These are phyloP conservation scores for Ceratobasidium sp. DNA, from an alignment of 1,284 basidiomycete genomes.

Conservation along the genomic window DNA sequence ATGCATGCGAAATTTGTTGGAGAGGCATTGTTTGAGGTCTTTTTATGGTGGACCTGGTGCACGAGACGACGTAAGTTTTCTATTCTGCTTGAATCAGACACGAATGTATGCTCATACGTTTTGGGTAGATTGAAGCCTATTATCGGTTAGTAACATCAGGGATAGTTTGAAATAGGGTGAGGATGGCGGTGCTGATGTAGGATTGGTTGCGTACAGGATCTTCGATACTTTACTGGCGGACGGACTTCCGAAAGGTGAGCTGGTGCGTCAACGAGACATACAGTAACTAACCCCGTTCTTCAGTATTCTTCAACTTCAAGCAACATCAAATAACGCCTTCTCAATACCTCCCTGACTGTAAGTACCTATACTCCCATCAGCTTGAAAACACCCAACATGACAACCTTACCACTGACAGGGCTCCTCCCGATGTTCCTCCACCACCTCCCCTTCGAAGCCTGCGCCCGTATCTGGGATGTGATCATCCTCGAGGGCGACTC, in stretches of 20 bases:
- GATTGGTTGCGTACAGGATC: conserved; percentile 65
- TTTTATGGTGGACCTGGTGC: conserved; percentile 80
- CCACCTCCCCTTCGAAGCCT: conserved; percentile 88
- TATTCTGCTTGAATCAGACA: neutral
- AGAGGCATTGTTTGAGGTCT: conserved; percentile 84
- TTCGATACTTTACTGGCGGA: conserved; percentile 93
- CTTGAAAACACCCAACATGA: conserved; percentile 45
- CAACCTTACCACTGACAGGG: conserved; percentile 63
- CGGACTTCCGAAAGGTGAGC: conserved; percentile 89
- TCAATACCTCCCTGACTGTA: conserved; percentile 70
- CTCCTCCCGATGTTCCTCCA: conserved; percentile 84
- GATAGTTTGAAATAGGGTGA: conserved; percentile 60
- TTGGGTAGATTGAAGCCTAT: conserved; percentile 78
- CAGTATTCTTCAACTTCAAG: conserved; percentile 95
- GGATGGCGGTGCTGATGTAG: neutral
- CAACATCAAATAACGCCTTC: conserved; percentile 86
- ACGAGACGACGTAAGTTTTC: conserved; percentile 80
- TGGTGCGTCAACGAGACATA: too few species aligned
- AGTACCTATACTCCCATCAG: too few species aligned
- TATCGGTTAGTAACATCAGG: conserved; percentile 50
- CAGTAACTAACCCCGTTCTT: too few species aligned
- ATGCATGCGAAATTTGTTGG: conserved; percentile 87
- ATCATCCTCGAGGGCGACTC: conserved; percentile 87
- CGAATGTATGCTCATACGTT: conserved; percentile 47
- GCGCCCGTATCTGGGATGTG: conserved; percentile 90